Conservation (phyloP, 331 rosid genomes). For the Acacia pycnantha region DNA sequence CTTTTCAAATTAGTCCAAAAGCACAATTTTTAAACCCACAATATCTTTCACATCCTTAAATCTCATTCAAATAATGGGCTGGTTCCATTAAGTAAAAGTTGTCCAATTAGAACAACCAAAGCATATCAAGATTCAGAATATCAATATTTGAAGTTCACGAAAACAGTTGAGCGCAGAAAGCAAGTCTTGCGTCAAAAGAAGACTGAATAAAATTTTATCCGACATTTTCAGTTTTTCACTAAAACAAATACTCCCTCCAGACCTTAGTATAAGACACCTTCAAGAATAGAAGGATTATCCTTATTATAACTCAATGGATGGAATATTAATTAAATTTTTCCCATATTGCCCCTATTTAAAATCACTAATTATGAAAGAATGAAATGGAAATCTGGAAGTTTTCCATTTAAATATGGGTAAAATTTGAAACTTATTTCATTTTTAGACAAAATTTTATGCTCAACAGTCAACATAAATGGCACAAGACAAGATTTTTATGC, state of each 20-base stretch:
- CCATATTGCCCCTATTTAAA: too few species aligned
- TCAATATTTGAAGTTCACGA: not conserved
- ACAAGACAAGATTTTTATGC: not conserved
- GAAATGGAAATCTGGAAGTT: not conserved
- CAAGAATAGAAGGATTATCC: too few species aligned
- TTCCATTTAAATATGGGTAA: not conserved
- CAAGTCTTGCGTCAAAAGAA: not conserved
- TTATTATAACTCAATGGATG: too few species aligned
- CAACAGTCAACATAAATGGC: not conserved
- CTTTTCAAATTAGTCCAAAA: not conserved
- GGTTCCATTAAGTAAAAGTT: not conserved
- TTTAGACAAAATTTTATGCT: not conserved
- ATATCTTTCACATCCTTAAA: not conserved
- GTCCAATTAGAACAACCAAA: not conserved
- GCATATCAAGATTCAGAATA: conserved; percentile 4
- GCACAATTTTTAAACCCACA: conserved; percentile 4
- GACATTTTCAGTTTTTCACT: not conserved
- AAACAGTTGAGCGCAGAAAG: conserved; percentile 13
- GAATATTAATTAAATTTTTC: too few species aligned
- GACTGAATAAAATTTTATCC: not conserved
- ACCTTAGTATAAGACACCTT: too few species aligned
- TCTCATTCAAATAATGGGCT: not conserved
- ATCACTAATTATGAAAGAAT: too few species aligned
- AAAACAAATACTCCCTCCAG: not conserved
- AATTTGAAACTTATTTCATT: not conserved